Percentiles rank a stretch among this genome's conserved stretches.
phyloP scores from a whole-genome alignment of 768 basidiomycete genomes.

The Amanita pseudoporphyria region DNA sequence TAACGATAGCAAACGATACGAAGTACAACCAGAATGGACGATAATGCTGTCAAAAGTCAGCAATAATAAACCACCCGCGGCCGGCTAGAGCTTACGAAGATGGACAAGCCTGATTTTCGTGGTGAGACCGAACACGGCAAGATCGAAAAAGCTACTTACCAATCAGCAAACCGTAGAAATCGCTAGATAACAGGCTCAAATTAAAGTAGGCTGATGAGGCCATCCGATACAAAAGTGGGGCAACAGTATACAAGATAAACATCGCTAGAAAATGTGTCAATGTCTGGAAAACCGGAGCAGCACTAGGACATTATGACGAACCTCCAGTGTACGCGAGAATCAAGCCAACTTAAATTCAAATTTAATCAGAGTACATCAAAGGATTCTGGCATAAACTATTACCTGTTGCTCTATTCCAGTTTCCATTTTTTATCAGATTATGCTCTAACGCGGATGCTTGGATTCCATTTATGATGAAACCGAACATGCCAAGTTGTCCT shows the following conservation, averaged over 20 bases:
- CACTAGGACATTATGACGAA: constrained; percentile 13
- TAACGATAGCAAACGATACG: constrained; percentile 59
- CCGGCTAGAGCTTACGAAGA: constrained; percentile 30
- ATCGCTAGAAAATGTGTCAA: constrained; percentile 42
- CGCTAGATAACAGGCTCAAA: constrained; percentile 72
- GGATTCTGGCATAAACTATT: constrained; percentile 15
- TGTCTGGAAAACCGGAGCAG: constrained; percentile 4
- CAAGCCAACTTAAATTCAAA: constrained; percentile 27
- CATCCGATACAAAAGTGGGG: constrained; percentile 74
- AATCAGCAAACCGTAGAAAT: constrained; percentile 82
- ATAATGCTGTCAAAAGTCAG: constrained; percentile 45
- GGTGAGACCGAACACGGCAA: constrained; percentile 1
- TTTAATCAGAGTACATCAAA: neutral
- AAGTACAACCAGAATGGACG: constrained; percentile 90
- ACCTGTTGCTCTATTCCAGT: constrained; percentile 71
- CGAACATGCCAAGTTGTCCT: constrained; percentile 82
- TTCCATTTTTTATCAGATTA: constrained; percentile 47
- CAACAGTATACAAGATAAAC: constrained; percentile 79
- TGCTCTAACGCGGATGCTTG: constrained; percentile 74
- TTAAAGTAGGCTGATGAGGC: constrained; percentile 85
- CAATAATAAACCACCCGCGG: neutral
- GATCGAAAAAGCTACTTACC: constrained; percentile 25
- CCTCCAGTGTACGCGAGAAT: constrained; percentile 30
- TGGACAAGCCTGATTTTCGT: constrained; percentile 30
- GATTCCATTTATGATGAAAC: constrained; percentile 67